These are phyloP conservation scores for Aspergillus novoparasiticus DNA, from an alignment of 2,329 filamentous ascomycete genomes.

Conservation along the genomic window DNA sequence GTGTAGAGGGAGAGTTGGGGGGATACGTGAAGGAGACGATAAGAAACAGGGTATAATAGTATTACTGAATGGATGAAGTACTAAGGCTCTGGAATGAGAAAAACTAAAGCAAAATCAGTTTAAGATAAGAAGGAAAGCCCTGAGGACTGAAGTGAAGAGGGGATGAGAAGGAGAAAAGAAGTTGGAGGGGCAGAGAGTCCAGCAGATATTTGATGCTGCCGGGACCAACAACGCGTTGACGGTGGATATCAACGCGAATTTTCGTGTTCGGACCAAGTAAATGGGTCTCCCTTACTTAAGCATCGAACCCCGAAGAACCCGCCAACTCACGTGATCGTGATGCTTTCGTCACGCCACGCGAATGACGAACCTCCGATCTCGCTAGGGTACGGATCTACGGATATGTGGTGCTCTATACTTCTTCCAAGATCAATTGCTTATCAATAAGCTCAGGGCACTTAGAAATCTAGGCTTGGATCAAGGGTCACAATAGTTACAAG, in stretches of 20 bases:
- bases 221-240: slow-evolving; percentile 33
- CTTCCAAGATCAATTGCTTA: not conserved
- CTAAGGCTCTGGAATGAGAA: slow-evolving; percentile 5
- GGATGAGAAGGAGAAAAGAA: slow-evolving; percentile 28
- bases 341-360: slow-evolving; percentile 11
- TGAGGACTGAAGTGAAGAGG: slow-evolving; percentile 21
- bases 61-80: slow-evolving; percentile 16
- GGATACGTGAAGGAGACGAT: slow-evolving; percentile 17
- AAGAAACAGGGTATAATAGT: slow-evolving; percentile 28
- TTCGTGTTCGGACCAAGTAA: slow-evolving; percentile 34
- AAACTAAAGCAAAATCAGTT: slow-evolving; percentile 4
- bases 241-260: slow-evolving; percentile 34
- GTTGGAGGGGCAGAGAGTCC: slow-evolving; percentile 28
- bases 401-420: not conserved
- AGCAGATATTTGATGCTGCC: slow-evolving; percentile 38
- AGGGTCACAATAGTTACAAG: not conserved
- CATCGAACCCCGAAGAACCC: not conserved
- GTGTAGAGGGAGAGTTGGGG: slow-evolving; percentile 10
- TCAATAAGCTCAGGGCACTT: not conserved
- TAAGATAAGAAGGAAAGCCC: slow-evolving; percentile 12
- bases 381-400: not conserved
- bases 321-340: not conserved
- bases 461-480: not conserved
- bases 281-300: slow-evolving; percentile 28
- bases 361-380: not conserved